Percentiles rank a stretch among this genome's conserved stretches.
Evolutionary conservation across 192 early-diverging fungal genomes (phyloP).

Genomic region (Rhizophlyctis rosea): DNA sequence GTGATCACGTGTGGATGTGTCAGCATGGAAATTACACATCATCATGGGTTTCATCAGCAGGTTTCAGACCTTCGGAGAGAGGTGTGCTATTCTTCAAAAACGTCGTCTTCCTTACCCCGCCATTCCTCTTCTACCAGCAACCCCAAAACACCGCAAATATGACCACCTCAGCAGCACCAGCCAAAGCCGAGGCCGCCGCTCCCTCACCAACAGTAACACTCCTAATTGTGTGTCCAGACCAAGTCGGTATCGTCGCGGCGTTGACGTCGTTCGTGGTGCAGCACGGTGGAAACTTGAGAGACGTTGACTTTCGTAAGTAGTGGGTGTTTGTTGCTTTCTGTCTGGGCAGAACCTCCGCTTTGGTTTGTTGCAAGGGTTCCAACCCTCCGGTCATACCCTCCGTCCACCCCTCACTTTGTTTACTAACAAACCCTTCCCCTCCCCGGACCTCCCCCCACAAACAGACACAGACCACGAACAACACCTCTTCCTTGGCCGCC

Average conservation of each 20-base stretch:
- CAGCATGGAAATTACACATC: too few relatives aligned
- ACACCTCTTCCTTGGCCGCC: conserved; percentile 16
- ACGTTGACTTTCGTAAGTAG: conserved; percentile 18
- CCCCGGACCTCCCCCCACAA: too few relatives aligned
- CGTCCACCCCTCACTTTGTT: not conserved
- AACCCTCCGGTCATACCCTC: not conserved
- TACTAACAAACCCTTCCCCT: not conserved
- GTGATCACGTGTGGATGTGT: too few relatives aligned
- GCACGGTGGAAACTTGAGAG: conserved; percentile 17
- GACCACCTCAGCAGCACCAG: not conserved
- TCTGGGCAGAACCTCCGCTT: too few relatives aligned
- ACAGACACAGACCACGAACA: conserved; percentile 14
- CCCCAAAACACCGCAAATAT: not conserved
- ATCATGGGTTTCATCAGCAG: too few relatives aligned
- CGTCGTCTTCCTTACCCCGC: too few relatives aligned
- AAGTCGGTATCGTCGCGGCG: conserved; percentile 17
- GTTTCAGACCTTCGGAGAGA: too few relatives aligned
- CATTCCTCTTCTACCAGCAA: not conserved
- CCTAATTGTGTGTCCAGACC: conserved; percentile 16
- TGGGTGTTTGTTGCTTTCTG: too few relatives aligned
- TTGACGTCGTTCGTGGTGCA: conserved; percentile 12
- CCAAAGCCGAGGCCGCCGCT: not conserved
- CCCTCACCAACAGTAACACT: not conserved
- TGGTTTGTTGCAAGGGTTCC: too few relatives aligned
- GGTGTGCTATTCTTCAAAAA: too few relatives aligned